These are phyloP conservation scores for Cryptococcus jaspeensis DNA, from an alignment of 1,284 basidiomycete genomes.

Conservation along the genomic window DNA sequence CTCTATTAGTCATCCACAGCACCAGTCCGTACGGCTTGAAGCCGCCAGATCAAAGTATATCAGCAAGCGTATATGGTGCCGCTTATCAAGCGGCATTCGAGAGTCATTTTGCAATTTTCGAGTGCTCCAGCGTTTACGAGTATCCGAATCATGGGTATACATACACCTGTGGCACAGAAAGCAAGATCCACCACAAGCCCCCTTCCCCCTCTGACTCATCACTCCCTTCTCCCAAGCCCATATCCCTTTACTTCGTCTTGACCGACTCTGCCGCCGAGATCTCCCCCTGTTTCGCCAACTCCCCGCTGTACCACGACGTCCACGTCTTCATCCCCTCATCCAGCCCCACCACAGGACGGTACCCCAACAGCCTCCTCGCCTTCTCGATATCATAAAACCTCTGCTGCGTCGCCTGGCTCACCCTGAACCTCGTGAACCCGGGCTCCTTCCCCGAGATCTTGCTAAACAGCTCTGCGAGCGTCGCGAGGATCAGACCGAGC, in stretches of 20 bases:
- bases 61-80: no score
- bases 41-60: no score
- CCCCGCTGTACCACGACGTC: slow-evolving; percentile 46
- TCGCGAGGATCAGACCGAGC: slow-evolving; percentile 69
- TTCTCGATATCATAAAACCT: slow-evolving; percentile 96
- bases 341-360: slow-evolving; percentile 85
- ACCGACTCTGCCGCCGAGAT: slow-evolving; percentile 17
- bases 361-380: slow-evolving; percentile 84
- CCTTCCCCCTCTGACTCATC: no score
- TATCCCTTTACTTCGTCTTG: slow-evolving; percentile 35
- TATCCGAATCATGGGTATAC: no score
- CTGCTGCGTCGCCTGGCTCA: slow-evolving; percentile 64
- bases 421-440: slow-evolving; percentile 86
- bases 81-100: no score
- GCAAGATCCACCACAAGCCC: neutral
- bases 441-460: slow-evolving; percentile 76
- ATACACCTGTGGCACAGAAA: no score
- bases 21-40: no score
- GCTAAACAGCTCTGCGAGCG: slow-evolving; percentile 70
- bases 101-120: no score
- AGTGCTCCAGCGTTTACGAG: no score
- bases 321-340: slow-evolving; percentile 77
- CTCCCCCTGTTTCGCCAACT: slow-evolving; percentile 34
- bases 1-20: no score
- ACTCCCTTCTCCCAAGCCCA: no score